Base-by-base conservation (phyloP, 495 filamentous ascomycete genomes). In the Echria macrotheca region DNA sequence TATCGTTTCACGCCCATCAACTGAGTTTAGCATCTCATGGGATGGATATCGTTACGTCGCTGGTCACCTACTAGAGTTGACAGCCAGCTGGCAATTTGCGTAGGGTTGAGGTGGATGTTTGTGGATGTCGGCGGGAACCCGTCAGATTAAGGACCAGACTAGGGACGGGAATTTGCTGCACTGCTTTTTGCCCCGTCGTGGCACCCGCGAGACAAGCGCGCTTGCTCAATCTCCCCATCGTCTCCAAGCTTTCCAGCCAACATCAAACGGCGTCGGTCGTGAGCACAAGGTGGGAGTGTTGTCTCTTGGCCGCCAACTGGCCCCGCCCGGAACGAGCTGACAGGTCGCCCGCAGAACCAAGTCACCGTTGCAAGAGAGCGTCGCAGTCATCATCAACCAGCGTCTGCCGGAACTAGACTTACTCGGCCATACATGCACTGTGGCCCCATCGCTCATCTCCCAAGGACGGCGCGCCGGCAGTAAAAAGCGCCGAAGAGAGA, bases 121-220 rank as follows among this genome's bases (percentile, higher is more conserved):
- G n/a, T n/a, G n/a, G n/a, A n/a, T 41, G 46, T 22, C 46, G 31
- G 46, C 24, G 22, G 32, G 48, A 42, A 56, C 25, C 49, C 42
- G 47, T 38, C 56, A 60, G 50, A 54, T 57, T 54, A 60, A 54
- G 54, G 50, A 51, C 52, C 52, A 37, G 35, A 41, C 5, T 21
- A 7, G 18, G 4, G 22, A 41, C 36, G 36, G 18, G 11, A 41
- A 23, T 21, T 21, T 40, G 12, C 37, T 19, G 18, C 19, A 3
- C 38, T 3, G 38, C 40, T 19, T 39, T 21, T 22, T 36, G 19
- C 19, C n/a, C 33, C 14, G 23, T 29, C 31, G 33, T 48, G 42
- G 18, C 42, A 44, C 42, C 43, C 43, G 21, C 33, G 15, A n/a
- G n/a, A 45, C 43, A 32, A 24, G 43, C 24, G 43, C 25, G 26